Conservation (phyloP, 768 basidiomycete species). For the Cyclocybe aegerita region DNA sequence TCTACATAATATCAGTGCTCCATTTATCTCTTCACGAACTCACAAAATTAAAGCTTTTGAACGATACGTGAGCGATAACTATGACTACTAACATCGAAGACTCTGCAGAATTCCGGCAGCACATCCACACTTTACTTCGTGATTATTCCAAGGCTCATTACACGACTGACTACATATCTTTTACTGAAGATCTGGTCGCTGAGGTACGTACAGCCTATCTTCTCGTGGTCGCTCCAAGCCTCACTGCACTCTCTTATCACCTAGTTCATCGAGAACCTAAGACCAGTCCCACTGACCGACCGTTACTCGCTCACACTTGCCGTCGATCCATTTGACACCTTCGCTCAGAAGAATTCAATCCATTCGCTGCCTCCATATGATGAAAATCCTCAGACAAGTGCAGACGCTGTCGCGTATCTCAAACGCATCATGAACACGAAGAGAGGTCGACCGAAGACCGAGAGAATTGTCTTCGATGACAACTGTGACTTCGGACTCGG, state of each 20-base stretch:
- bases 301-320: conserved; percentile 50
- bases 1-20: no score
- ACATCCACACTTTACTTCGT: conserved; percentile 55
- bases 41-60: no score
- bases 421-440: conserved; percentile 23
- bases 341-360: conserved; percentile 34
- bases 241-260: background rate
- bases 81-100: conserved; percentile 11
- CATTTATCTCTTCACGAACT: no score
- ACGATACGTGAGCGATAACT: no score
- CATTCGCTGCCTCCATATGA: conserved; percentile 37
- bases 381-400: conserved; percentile 41
- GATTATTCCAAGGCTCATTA: conserved; percentile 54
- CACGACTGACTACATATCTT: conserved; percentile 52
- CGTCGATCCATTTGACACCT: conserved; percentile 51
- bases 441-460: conserved; percentile 29
- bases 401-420: conserved; percentile 32
- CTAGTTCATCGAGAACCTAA: conserved; percentile 44
- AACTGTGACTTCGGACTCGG: conserved; percentile 23
- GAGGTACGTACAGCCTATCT: conserved; percentile 32
- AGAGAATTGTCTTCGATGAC: conserved; percentile 35
- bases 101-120: conserved; percentile 29
- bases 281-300: conserved; percentile 46
- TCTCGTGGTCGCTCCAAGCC: background rate
- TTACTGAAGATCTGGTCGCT: conserved; percentile 48